Percentiles rank a stretch among this genome's conserved stretches.
Evolutionary conservation across 768 basidiomycete genomes (phyloP).

Genomic region (Gymnopilus junonius): DNA sequence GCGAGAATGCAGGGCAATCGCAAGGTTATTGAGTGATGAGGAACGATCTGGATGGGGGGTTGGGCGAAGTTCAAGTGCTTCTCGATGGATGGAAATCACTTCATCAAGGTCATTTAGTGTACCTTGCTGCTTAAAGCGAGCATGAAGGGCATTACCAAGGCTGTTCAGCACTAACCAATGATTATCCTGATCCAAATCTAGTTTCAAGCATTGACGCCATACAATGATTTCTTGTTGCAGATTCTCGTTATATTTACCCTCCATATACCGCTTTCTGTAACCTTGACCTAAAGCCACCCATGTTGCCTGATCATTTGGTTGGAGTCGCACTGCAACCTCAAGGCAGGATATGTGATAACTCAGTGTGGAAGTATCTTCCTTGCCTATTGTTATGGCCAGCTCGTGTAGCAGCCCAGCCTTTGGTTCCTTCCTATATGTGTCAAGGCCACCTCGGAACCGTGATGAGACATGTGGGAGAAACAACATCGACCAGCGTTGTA

Average conservation of each 20-base stretch:
- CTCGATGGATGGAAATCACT: no score
- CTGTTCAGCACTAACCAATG: background rate
- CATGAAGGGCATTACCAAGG: background rate
- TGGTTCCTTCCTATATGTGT: background rate
- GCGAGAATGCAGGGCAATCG: no score
- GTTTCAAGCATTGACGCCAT: background rate
- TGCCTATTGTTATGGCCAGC: background rate
- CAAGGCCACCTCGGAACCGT: no score
- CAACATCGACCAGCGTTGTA: background rate
- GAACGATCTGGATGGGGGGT: no score
- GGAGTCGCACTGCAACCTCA: background rate
- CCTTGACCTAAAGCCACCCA: background rate
- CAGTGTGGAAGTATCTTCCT: background rate
- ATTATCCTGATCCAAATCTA: background rate
- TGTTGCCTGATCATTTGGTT: background rate
- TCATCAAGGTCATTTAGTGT: no score
- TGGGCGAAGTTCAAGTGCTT: no score
- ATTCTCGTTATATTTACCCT: background rate
- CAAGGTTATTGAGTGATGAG: no score
- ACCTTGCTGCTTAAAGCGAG: slow-evolving; percentile 2
- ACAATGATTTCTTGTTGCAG: background rate
- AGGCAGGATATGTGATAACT: background rate
- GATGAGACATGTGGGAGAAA: no score
- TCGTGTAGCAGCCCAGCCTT: background rate
- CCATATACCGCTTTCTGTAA: background rate